These are phyloP conservation scores for Tilletia caries DNA, from an alignment of 1,284 basidiomycete species.

Conservation along the genomic window DNA sequence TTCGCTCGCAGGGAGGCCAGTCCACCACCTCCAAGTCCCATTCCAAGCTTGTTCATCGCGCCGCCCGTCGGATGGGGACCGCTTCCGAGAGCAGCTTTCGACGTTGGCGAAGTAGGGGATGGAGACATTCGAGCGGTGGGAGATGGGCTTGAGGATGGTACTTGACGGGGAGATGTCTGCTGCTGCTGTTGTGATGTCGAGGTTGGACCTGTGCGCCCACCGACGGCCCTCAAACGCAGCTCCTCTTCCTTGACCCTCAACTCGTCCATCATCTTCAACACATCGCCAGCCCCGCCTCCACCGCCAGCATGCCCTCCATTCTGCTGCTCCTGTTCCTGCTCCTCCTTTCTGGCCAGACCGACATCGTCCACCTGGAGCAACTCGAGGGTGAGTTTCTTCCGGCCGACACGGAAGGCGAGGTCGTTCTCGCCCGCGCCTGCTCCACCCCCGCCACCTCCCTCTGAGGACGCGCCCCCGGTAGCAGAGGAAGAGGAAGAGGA, in stretches of 20 bases:
- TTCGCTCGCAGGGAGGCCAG: conserved; percentile 65
- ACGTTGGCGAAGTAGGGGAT: no score
- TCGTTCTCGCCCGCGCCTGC: conserved; percentile 73
- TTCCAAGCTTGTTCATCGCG: no score
- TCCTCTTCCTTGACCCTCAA: conserved; percentile 25
- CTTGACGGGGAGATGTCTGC: no score
- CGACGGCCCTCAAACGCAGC: conserved; percentile 19
- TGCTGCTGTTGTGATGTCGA: no score
- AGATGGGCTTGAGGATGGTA: no score
- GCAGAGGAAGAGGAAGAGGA: conserved; percentile 13
- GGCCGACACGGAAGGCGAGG: conserved; percentile 85
- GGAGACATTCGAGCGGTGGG: no score
- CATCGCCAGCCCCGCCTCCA: conserved; percentile 24
- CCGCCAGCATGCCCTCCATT: conserved; percentile 24
- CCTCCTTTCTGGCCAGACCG: conserved; percentile 24
- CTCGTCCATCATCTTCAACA: conserved; percentile 16
- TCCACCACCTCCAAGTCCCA: conserved; percentile 60
- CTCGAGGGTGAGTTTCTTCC: conserved; percentile 82
- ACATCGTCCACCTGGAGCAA: conserved; percentile 75
- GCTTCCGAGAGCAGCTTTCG: conserved; percentile 50
- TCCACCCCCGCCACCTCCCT: conserved; percentile 54
- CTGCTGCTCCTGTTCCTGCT: conserved; percentile 14
- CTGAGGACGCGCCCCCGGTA: background rate
- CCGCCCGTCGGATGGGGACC: no score
- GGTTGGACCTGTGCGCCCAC: conserved; percentile 6